phyloP scores from a whole-genome alignment of 345 rosid species.

The Syzygium grande region DNA sequence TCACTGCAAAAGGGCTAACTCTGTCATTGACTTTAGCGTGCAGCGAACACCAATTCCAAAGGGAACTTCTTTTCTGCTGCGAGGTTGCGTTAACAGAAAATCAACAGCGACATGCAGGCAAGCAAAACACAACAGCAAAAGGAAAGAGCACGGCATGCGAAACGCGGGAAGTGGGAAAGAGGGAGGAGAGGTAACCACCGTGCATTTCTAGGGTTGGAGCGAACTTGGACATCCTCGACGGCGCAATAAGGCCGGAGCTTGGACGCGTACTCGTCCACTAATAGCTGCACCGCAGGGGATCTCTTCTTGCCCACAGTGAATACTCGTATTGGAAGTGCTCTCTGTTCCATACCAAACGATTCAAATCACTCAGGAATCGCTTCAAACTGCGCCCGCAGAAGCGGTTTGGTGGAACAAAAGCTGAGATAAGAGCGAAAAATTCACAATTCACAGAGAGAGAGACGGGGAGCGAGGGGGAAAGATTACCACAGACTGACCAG shows the following conservation, averaged over 20 bases:
- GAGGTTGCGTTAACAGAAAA: background rate
- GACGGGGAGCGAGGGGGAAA: background rate
- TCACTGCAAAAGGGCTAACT: slow-evolving; percentile 28
- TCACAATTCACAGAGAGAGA: background rate
- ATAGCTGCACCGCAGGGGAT: slow-evolving; percentile 52
- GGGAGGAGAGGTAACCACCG: slow-evolving; percentile 21
- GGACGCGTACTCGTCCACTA: slow-evolving; percentile 56
- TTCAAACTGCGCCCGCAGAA: background rate
- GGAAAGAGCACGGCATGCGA: background rate
- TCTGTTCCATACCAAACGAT: slow-evolving; percentile 28
- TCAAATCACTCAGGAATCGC: background rate
- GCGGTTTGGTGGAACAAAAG: background rate
- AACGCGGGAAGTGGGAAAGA: background rate
- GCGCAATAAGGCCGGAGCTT: slow-evolving; percentile 65
- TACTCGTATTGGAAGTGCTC: slow-evolving; percentile 68
- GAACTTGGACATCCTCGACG: slow-evolving; percentile 50
- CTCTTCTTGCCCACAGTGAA: slow-evolving; percentile 78
- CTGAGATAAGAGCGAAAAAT: background rate
- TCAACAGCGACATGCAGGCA: background rate
- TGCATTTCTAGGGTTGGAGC: slow-evolving; percentile 74
- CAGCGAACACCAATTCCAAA: background rate
- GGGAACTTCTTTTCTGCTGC: background rate
- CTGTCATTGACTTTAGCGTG: background rate
- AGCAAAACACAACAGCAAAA: background rate
- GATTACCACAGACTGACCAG: slow-evolving; percentile 71